Evolutionary conservation across 1,139 yeast species (phyloP), one percentile per base, ranked within the genome.

Genomic region (Magnusiomyces fungicola): DNA sequence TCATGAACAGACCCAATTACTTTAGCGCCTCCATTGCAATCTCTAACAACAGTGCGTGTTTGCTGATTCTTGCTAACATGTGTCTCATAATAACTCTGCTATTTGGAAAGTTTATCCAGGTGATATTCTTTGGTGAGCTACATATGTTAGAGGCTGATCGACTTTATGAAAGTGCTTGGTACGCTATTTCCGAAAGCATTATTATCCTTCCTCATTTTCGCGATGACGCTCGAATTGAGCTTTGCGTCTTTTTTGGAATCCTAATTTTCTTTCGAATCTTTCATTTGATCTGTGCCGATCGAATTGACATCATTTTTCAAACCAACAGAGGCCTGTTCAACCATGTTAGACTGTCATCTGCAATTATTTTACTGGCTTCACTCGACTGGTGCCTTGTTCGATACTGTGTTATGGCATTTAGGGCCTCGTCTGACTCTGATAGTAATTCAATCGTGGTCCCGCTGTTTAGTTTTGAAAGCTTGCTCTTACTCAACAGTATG

Each of bases 141-240:
- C 71, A 96, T 49, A 69, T 81, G 29, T 73, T 86, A 43, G 98
- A 92, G 62, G 68, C 77, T 45, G 96, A 90, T 58, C 89, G 84
- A 61, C 69, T 90, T 22, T 74, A 82, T 54, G 95, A 87, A 58
- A 69, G 79, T 49, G 68, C 80, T 12, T 77, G 84, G 68, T 73
- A 80, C 53, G 84, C 95, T 0, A 66, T 86, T 19, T 72, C 87
- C 44, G 83, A 79, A 58, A 71, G 84, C 44, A 67, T 87, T 45
- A 71, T 87, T 64, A 79, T 84, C 42, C 69, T 84, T 49, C 78
- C 89, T 2, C 76, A 76, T 61, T 78, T 79, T 69, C 67, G 72
- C 36, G 76, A 73, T 48, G 84, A 79, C 54, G 75, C 77, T 53
- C 78, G 78, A 54, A 62, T 83, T 23, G 67, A 81, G 33, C 63